phyloP scores from a whole-genome alignment of 2,329 filamentous ascomycete species.

The Diaporthe citriasiana region DNA sequence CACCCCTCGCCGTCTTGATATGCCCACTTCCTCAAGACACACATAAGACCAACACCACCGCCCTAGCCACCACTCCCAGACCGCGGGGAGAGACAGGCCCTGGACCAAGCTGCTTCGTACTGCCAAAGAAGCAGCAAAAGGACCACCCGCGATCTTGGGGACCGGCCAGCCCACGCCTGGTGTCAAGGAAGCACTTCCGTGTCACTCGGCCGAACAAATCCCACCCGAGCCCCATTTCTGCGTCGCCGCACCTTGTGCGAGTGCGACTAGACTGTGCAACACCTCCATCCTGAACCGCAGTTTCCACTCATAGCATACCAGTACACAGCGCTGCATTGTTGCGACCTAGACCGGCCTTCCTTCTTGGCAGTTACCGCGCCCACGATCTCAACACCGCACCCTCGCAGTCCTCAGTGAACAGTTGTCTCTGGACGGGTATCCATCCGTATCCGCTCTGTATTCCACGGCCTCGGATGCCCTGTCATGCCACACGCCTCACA shows the following conservation, averaged over 20 bases:
- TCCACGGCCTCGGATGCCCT: background rate
- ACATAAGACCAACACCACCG: background rate
- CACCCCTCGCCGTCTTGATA: constrained; percentile 34
- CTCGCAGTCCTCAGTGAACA: background rate
- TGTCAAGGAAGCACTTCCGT: background rate
- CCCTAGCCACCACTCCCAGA: background rate
- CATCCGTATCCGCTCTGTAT: background rate
- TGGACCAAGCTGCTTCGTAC: background rate
- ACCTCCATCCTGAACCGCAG: background rate
- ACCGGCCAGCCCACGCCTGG: background rate
- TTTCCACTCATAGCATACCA: constrained; percentile 14
- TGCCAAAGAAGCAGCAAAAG: background rate
- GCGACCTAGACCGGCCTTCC: constrained; percentile 1
- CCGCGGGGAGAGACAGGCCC: background rate
- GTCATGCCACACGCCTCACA: constrained; percentile 23
- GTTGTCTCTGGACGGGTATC: background rate
- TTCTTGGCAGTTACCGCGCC: background rate
- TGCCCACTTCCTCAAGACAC: background rate
- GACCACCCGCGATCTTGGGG: background rate
- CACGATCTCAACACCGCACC: background rate
- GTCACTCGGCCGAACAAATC: constrained; percentile 28
- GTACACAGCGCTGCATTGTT: constrained; percentile 8
- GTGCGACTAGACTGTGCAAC: constrained; percentile 24
- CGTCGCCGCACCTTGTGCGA: constrained; percentile 17
- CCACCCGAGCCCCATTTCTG: constrained; percentile 22